Conservation (phyloP, 2,329 filamentous ascomycete genomes). For the Xylariales sp. region DNA sequence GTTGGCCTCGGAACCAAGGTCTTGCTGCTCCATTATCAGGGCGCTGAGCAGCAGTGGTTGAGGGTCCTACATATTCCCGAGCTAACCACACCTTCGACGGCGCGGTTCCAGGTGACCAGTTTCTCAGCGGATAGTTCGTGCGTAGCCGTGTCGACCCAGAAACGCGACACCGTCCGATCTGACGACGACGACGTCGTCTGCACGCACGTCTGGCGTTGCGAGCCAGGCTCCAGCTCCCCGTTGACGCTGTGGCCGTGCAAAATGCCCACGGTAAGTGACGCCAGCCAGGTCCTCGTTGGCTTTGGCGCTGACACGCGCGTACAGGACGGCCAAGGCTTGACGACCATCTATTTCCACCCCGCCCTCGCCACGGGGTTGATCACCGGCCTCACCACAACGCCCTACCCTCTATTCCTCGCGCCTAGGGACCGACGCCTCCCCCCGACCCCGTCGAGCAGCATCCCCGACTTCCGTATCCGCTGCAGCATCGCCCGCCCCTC, state of each 20-base stretch:
- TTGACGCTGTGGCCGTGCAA: conserved; percentile 19
- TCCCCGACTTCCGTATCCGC: conserved; percentile 25
- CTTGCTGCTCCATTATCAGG: conserved; percentile 18
- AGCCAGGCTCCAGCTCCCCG: conserved; percentile 13
- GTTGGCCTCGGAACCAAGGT: conserved; percentile 25
- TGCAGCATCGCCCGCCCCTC: conserved; percentile 2
- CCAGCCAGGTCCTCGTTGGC: neutral
- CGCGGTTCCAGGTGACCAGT: conserved; percentile 16
- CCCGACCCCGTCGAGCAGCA: conserved; percentile 8
- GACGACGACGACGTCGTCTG: conserved; percentile 32
- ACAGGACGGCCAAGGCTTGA: conserved; percentile 27
- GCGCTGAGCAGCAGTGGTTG: conserved; percentile 19
- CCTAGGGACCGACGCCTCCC: conserved; percentile 10
- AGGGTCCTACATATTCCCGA: conserved; percentile 24
- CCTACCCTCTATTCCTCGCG: conserved; percentile 24
- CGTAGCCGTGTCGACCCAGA: conserved; percentile 27
- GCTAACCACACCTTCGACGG: conserved; percentile 9
- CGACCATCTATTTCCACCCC: conserved; percentile 30
- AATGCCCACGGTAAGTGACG: conserved; percentile 24
- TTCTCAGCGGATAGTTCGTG: conserved; percentile 30
- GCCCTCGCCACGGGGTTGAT: conserved; percentile 20
- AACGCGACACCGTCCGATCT: conserved; percentile 12
- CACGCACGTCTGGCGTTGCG: conserved; percentile 21
- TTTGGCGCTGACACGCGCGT: neutral
- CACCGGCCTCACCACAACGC: conserved; percentile 22